Conservation (phyloP, 306 rosid genomes). For the Malus asiatica region DNA sequence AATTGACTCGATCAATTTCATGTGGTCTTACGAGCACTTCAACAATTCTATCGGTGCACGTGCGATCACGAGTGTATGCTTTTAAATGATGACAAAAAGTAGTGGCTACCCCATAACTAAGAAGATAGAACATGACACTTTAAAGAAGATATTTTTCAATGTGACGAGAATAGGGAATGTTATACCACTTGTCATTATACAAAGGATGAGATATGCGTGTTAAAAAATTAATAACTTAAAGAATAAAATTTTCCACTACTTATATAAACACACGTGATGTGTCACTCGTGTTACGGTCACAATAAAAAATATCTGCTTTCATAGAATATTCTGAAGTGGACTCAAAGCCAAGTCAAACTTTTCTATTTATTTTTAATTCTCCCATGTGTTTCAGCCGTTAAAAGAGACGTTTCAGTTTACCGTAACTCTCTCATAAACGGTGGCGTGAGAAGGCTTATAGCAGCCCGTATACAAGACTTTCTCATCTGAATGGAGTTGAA, state of each 20-base stretch:
- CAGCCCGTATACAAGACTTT: not conserved
- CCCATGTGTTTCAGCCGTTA: not conserved
- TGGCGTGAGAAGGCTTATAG: too few relatives aligned
- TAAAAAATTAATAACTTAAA: too few relatives aligned
- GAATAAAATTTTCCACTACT: fast-evolving
- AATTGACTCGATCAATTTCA: not conserved
- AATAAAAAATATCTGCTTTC: too few relatives aligned
- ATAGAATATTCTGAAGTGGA: not conserved
- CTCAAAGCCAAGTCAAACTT: not conserved
- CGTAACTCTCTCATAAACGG: too few relatives aligned
- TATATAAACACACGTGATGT: too few relatives aligned
- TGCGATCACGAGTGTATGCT: not conserved
- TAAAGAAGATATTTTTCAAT: not conserved
- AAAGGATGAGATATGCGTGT: too few relatives aligned
- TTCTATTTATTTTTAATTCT: not conserved
- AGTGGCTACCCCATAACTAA: not conserved
- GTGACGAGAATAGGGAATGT: fast-evolving
- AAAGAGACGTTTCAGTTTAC: too few relatives aligned
- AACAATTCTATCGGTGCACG: not conserved
- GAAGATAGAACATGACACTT: not conserved
- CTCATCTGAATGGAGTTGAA: not conserved
- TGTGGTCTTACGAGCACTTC: not conserved
- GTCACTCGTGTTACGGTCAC: too few relatives aligned
- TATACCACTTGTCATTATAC: too few relatives aligned
- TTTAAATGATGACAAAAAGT: not conserved